Conservation (phyloP, 2,329 filamentous ascomycete species). For the Aspergillus pseudoglaucus region DNA sequence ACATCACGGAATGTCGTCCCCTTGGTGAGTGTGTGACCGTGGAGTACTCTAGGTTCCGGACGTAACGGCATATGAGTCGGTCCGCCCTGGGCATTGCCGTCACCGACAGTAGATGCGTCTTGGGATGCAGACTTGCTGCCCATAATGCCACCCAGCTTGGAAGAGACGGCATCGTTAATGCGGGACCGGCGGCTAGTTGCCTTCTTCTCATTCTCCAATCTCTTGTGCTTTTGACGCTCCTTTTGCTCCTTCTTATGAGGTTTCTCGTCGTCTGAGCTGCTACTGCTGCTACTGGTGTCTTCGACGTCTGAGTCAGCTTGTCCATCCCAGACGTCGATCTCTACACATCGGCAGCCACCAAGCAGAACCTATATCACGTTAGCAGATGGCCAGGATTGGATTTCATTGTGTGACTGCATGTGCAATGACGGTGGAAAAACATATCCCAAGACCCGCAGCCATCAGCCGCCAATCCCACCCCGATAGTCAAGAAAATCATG, state of each 20-base stretch:
- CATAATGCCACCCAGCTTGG: conserved; percentile 17
- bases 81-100: not conserved
- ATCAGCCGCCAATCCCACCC: not conserved
- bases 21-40: conserved; percentile 79
- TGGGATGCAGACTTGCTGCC: conserved; percentile 10
- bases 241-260: not conserved
- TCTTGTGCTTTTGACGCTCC: conserved; percentile 14
- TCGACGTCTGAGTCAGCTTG: conserved; percentile 29
- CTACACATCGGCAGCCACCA: conserved; percentile 78
- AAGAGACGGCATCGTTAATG: conserved; percentile 12
- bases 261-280: conserved; percentile 17
- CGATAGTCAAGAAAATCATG: not conserved
- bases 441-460: not conserved
- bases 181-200: conserved; percentile 4
- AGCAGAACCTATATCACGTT: conserved; percentile 54
- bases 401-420: not conserved
- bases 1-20: conserved; percentile 84
- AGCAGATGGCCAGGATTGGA: not conserved
- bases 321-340: conserved; percentile 93
- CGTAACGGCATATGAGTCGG: conserved; percentile 14
- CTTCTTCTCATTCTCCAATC: conserved; percentile 15
- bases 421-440: conserved; percentile 1
- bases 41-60: conserved; percentile 72
- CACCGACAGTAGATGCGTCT: not conserved
- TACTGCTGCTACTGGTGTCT: conserved; percentile 28